Evolutionary conservation across 2,329 filamentous ascomycete genomes (phyloP).

Genomic region (Aphanocladium album): DNA sequence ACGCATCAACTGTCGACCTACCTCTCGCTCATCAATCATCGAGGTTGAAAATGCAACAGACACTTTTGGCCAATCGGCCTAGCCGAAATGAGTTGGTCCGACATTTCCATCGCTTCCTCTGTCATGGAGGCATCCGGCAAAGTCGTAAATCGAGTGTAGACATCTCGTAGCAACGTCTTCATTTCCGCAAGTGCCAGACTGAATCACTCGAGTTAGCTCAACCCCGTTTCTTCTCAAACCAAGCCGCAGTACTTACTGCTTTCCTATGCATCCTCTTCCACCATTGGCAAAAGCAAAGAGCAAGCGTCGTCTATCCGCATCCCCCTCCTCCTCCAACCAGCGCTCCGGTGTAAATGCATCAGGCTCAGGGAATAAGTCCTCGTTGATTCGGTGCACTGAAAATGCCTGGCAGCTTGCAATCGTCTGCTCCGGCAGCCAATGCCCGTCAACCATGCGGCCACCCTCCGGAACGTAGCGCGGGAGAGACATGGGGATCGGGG

Average conservation of each 20-base stretch:
- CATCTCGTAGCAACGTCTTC: conserved; percentile 58
- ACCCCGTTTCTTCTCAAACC: rapidly evolving
- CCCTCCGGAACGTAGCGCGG: conserved; percentile 52
- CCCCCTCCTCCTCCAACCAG: conserved; percentile 72
- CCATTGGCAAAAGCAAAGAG: conserved; percentile 64
- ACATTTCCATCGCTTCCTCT: conserved; percentile 55
- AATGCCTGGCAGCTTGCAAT: conserved; percentile 58
- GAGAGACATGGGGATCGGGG: conserved; percentile 63
- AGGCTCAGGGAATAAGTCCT: conserved; percentile 69
- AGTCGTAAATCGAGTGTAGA: conserved; percentile 57
- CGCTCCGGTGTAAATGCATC: conserved; percentile 75
- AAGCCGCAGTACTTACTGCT: conserved; percentile 49
- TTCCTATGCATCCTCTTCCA: conserved; percentile 60
- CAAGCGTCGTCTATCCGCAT: conserved; percentile 60
- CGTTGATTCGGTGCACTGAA: conserved; percentile 54
- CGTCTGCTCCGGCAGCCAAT: conserved; percentile 46
- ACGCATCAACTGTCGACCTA: not conserved
- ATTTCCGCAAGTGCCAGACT: conserved; percentile 61
- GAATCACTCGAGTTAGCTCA: not conserved
- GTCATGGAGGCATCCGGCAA: conserved; percentile 50
- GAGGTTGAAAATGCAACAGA: conserved; percentile 44
- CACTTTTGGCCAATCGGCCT: conserved; percentile 57
- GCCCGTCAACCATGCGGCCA: conserved; percentile 52
- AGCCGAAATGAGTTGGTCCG: conserved; percentile 63
- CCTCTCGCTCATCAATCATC: conserved; percentile 7